Conservation (phyloP, 805 yeast genomes). For the Kodamaea lidongshanica region DNA sequence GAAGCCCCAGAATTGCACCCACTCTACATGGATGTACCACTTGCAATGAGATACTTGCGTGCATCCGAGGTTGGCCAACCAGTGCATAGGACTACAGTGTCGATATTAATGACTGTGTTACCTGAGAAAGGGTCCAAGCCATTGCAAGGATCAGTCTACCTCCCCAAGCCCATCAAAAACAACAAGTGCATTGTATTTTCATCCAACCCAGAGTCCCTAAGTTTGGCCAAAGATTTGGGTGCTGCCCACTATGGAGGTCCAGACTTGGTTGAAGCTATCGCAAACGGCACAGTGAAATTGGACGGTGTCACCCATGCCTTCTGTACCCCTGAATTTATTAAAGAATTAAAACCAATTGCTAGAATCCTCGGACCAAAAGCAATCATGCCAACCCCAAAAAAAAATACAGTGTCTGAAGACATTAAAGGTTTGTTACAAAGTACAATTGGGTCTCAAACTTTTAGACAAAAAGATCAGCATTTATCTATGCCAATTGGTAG, state of each 20-base stretch:
- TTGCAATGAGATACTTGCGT: slow-evolving; percentile 71
- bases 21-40: slow-evolving; percentile 62
- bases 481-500: slow-evolving; percentile 70
- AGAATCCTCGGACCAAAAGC: slow-evolving; percentile 82
- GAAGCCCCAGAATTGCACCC: slow-evolving; percentile 41
- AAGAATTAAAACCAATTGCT: slow-evolving; percentile 63
- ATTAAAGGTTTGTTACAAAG: slow-evolving; percentile 46
- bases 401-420: slow-evolving; percentile 78
- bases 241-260: slow-evolving; percentile 65
- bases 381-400: slow-evolving; percentile 79
- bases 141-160: slow-evolving; percentile 60
- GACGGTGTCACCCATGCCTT: slow-evolving; percentile 63
- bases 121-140: slow-evolving; percentile 76
- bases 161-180: slow-evolving; percentile 67
- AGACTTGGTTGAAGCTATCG: slow-evolving; percentile 59
- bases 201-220: slow-evolving; percentile 44
- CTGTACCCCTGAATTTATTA: slow-evolving; percentile 76
- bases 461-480: slow-evolving; percentile 63
- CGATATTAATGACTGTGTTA: slow-evolving; percentile 54
- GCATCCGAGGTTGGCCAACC: slow-evolving; percentile 91
- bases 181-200: slow-evolving; percentile 68
- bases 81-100: slow-evolving; percentile 58
- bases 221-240: slow-evolving; percentile 51
- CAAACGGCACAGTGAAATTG: slow-evolving; percentile 42
- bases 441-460: slow-evolving; percentile 64